Conservation (phyloP, 345 rosid species). For the Microthlaspi erraticum region DNA sequence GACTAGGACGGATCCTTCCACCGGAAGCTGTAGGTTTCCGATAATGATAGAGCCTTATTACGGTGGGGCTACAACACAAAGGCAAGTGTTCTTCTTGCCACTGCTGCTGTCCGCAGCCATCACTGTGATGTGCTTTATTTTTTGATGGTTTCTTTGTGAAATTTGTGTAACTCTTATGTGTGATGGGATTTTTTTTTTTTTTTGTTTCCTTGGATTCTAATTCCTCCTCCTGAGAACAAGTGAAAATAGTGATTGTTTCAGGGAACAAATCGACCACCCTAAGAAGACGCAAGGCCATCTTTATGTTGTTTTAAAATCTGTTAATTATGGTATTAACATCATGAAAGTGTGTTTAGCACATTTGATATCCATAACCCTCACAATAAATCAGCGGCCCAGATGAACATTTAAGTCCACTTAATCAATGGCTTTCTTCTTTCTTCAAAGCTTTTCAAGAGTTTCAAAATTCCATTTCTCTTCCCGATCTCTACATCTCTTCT, state of each 20-base stretch:
- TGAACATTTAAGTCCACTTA: not conserved
- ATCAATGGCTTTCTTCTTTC: not conserved
- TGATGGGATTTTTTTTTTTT: conserved; percentile 7
- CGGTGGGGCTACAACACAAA: conserved; percentile 45
- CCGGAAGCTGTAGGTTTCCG: conserved; percentile 61
- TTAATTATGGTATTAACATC: not conserved
- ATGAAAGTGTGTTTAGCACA: not conserved
- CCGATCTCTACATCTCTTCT: no score
- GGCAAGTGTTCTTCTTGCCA: conserved; percentile 21
- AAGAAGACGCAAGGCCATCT: not conserved
- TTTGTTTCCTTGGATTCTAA: conserved; percentile 10
- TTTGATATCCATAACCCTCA: not conserved
- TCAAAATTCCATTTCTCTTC: no score
- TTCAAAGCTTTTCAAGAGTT: no score
- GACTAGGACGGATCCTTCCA: conserved; percentile 65
- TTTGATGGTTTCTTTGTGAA: conserved; percentile 35
- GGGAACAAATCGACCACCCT: conserved; percentile 14
- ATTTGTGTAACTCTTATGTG: conserved; percentile 33
- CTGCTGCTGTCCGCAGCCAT: conserved; percentile 26
- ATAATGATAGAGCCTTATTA: conserved; percentile 82
- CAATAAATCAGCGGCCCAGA: not conserved
- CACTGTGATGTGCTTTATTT: conserved; percentile 4
- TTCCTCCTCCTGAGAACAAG: conserved; percentile 3
- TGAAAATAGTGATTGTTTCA: conserved; percentile 29
- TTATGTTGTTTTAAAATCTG: not conserved